Percentiles rank a stretch among this genome's conserved stretches.
phyloP scores from a whole-genome alignment of 192 early-diverging fungal species.

The Coemansia sp. region DNA sequence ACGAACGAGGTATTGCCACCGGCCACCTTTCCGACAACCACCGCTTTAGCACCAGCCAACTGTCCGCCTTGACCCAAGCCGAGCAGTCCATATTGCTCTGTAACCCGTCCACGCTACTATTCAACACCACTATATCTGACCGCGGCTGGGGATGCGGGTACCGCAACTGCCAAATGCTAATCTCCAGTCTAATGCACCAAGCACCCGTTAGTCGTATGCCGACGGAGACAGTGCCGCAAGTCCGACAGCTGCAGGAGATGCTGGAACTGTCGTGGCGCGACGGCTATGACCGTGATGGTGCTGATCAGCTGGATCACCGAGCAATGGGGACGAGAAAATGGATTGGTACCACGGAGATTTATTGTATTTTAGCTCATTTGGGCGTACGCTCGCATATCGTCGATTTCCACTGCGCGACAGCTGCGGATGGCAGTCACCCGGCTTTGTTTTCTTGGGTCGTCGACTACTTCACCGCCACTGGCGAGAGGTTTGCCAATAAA shows the following conservation, averaged over 20 bases:
- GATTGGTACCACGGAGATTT: constrained; percentile 76
- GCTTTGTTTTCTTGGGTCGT: constrained; percentile 61
- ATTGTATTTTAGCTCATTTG: constrained; percentile 63
- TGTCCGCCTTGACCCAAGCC: neutral
- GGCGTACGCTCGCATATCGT: constrained; percentile 62
- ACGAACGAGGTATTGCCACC: constrained; percentile 13
- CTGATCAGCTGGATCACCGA: constrained; percentile 58
- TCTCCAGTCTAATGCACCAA: constrained; percentile 52
- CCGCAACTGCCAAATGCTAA: constrained; percentile 70
- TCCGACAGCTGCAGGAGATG: constrained; percentile 58
- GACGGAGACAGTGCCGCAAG: constrained; percentile 25
- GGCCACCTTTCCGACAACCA: constrained; percentile 15
- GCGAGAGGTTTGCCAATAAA: constrained; percentile 52
- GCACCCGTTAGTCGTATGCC: neutral
- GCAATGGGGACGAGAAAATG: constrained; percentile 66
- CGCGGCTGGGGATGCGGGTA: constrained; percentile 76
- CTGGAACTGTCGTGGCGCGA: constrained; percentile 64
- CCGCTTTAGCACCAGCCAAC: constrained; percentile 1
- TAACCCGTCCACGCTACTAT: constrained; percentile 24
- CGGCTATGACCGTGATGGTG: constrained; percentile 66
- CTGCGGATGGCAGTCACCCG: constrained; percentile 60
- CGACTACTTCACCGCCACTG: constrained; percentile 59
- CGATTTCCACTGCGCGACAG: constrained; percentile 68
- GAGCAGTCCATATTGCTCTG: constrained; percentile 20
- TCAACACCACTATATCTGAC: constrained; percentile 41